A percentile compares a stretch with the other conserved stretches of the same genome.
Conservation (phyloP, 345 rosid genomes). For the Gossypium thurberi region DNA sequence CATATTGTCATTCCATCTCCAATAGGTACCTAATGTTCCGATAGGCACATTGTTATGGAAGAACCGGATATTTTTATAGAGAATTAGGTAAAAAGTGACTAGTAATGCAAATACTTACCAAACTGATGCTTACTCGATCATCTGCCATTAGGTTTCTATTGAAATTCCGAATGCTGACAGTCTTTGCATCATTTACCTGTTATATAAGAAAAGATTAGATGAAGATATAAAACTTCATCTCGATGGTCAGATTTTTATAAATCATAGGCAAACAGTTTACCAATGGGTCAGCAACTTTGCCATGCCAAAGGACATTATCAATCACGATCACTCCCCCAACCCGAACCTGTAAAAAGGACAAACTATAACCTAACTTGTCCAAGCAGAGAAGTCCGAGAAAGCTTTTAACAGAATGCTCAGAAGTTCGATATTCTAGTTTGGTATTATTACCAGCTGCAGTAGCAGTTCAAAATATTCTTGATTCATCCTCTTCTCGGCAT, state of each 20-base stretch:
- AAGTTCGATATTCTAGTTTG: slow-evolving; percentile 6
- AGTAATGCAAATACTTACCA: slow-evolving; percentile 39
- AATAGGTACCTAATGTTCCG: slow-evolving; percentile 60
- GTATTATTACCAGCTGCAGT: slow-evolving; percentile 64
- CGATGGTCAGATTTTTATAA: neutral
- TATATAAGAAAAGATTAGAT: slow-evolving; percentile 8
- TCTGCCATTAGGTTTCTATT: slow-evolving; percentile 62
- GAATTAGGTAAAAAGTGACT: neutral
- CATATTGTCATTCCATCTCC: slow-evolving; percentile 94
- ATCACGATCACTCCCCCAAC: slow-evolving; percentile 75
- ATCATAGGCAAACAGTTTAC: slow-evolving; percentile 24
- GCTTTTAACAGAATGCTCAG: neutral
- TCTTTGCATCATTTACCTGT: slow-evolving; percentile 76
- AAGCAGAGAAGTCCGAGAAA: neutral
- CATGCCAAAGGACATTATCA: slow-evolving; percentile 98
- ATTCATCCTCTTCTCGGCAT: slow-evolving; percentile 93
- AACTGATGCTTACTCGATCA: slow-evolving; percentile 67
- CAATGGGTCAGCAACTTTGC: slow-evolving; percentile 78
- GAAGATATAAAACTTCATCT: neutral
- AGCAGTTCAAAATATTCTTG: slow-evolving; percentile 83
- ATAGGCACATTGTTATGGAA: neutral
- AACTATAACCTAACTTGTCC: neutral
- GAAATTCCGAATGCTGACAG: slow-evolving; percentile 67
- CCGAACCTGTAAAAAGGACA: slow-evolving; percentile 45
- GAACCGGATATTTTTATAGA: neutral